Evolutionary conservation across 805 yeast genomes (phyloP), one percentile per base, ranked within the genome.

Genomic region (Suhomyces emberorum): DNA sequence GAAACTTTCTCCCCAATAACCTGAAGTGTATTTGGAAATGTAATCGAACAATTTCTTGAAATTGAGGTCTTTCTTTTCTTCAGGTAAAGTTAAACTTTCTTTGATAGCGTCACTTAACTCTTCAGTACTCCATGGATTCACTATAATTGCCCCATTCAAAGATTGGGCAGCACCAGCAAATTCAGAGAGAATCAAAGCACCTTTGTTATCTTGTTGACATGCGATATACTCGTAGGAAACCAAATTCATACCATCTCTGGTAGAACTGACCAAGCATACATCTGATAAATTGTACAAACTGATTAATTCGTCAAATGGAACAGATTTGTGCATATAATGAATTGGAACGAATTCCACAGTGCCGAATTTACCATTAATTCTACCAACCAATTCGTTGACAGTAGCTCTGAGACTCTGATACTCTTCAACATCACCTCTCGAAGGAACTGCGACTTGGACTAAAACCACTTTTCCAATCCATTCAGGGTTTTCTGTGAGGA

Each of bases 91-190:
- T 52, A 93, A 71, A 12, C 95, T 82, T 55, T 88, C 96, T 53
- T 81, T 73, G 37, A 91, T 83, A 3, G 97, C 83, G 28, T 78
- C 85, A 14, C 95, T 80, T 55, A 91, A 63, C 49, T 93, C 98
- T 48, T 93, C 98, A 15, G 89, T 91, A 57, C 91, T 93, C 99
- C 99, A 93, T 3, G 99, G 99, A 55, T 93, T 93, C 15, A 93
- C 95, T 41, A 93, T 79, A 10, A 91, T 59, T 1, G 96, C 88
- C 16, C 99, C 99, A 55, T 93, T 91, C 45, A 93, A 69, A 1
- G 95, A 84, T 64, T 93, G 99, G 1, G 98, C 98, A n/a, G 98
- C 98, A 32, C 99, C 99, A 0, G 98, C 93, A 65, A 93, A 93
- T 64, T 93, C 99, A 28, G 95, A 83, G 44, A 93, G 61, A 32